A percentile compares a stretch with the other conserved stretches of the same genome.
Evolutionary conservation across 108 stramenopile species (phyloP).

Genomic region (Nannochloropsis gaditana): DNA sequence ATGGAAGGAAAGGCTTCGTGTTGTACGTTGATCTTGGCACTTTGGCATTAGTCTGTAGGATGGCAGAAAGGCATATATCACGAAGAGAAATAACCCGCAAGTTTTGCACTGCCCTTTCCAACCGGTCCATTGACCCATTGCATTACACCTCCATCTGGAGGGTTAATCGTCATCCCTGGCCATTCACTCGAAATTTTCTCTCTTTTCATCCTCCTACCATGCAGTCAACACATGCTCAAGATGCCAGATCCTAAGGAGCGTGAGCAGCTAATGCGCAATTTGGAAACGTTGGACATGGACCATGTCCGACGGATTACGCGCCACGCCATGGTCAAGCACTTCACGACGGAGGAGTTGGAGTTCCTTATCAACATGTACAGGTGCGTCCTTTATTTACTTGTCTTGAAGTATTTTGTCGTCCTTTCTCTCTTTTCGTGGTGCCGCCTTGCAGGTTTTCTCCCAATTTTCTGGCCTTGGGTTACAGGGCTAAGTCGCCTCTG

Average conservation of each 20-base stretch:
- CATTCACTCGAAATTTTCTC: no score
- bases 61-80: no score
- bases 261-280: not conserved
- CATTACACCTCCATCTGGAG: no score
- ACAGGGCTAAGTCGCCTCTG: no score
- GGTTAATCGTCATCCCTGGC: no score
- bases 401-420: not conserved
- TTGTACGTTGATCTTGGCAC: not conserved
- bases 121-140: no score
- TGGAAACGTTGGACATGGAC: not conserved
- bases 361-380: conserved; percentile 20
- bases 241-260: conserved; percentile 12
- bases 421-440: no score
- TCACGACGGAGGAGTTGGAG: not conserved
- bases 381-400: not conserved
- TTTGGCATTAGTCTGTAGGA: no score
- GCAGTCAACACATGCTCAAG: conserved; percentile 3
- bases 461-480: no score
- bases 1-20: not conserved
- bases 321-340: conserved; percentile 1
- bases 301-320: not conserved
- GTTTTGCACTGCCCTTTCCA: no score
- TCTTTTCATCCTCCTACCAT: not conserved
- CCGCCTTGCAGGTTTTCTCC: no score
- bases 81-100: no score